A percentile compares a stretch with the other conserved stretches of the same genome.
phyloP scores from a whole-genome alignment of 352 stramenopile species.

The Phytophthora pistaciae region DNA sequence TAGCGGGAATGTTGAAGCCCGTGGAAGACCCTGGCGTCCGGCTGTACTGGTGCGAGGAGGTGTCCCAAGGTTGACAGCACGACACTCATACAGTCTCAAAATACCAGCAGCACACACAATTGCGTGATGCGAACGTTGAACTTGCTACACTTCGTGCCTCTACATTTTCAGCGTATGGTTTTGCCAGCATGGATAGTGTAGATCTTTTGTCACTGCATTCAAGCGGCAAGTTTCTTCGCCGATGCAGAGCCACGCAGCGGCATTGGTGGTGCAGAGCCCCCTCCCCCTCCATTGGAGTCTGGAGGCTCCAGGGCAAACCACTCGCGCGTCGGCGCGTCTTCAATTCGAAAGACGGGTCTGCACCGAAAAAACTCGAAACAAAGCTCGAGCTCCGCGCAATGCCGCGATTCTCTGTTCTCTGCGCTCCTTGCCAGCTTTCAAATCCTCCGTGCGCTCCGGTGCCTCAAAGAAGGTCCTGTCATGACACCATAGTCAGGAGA shows the following conservation, averaged over 20 bases:
- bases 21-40: not conserved
- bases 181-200: not conserved
- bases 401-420: conserved; percentile 6
- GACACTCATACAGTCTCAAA: too few relatives aligned
- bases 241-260: not conserved
- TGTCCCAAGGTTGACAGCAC: too few relatives aligned
- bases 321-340: not conserved
- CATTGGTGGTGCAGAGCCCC: not conserved
- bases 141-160: not conserved
- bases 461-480: conserved; percentile 7
- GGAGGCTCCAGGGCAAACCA: not conserved
- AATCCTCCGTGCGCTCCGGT: conserved; percentile 16
- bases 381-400: not conserved
- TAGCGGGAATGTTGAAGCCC: not conserved
- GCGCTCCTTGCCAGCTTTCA: conserved; percentile 9
- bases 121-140: too few relatives aligned
- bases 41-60: not conserved
- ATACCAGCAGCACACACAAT: too few relatives aligned
- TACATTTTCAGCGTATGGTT: not conserved
- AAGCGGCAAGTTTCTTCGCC: not conserved
- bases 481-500: conserved; percentile 9
- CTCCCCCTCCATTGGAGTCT: too few relatives aligned
- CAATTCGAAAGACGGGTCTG: conserved; percentile 14
- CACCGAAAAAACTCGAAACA: conserved; percentile 9
- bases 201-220: too few relatives aligned